Evolutionary conservation across 176 grass and related monocot genomes (phyloP), one percentile per base, ranked within the genome.

Genomic region (Urochloa ruziziensis): DNA sequence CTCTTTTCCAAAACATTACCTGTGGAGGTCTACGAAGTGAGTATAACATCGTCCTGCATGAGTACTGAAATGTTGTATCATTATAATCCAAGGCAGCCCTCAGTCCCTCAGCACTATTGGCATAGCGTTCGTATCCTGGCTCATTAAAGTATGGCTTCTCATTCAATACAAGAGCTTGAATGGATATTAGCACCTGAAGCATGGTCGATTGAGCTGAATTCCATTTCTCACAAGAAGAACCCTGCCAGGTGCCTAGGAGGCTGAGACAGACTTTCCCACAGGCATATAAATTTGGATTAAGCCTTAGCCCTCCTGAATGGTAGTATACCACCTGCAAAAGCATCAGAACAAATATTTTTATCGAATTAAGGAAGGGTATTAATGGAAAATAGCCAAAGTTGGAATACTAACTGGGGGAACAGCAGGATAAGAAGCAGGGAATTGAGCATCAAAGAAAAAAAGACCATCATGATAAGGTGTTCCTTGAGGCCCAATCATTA

Each of bases 391-490:
- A 11, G 33, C 23, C 27, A 28, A 52, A 78, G 21, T 67, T 75
- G 37, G 35, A 80, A 74, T 23, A 88, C 83, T 23, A 85, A 97
- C 95, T 37, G 95, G 95, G 77, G 95, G 95, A 78, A 8, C 61
- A 62, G 91, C 37, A 62, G 94, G 95, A 76, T 94, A 97, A 76
- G 74, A 78, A 23, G 83, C 12, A 66, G 92, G 63, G 70, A 97
- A 97, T 9, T 90, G 90, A 77, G 85, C 84, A 83, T 97, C 95
- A 82, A 97, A 97, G 88, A 97, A 97, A 78, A 97, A 97, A 56
- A 97, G 95, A 48, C 95, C 95, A 85, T 97, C 87, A 87, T 97
- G 95, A 58, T 97, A 97, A 12, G 95, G 95, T 81, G 95, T 97
- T 83, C 92, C 95, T 67, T 87, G 72, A 62, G 95, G 88, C 40